Evolutionary conservation across 768 basidiomycete genomes (phyloP).

Genomic region (Hirschioporus abietinus): DNA sequence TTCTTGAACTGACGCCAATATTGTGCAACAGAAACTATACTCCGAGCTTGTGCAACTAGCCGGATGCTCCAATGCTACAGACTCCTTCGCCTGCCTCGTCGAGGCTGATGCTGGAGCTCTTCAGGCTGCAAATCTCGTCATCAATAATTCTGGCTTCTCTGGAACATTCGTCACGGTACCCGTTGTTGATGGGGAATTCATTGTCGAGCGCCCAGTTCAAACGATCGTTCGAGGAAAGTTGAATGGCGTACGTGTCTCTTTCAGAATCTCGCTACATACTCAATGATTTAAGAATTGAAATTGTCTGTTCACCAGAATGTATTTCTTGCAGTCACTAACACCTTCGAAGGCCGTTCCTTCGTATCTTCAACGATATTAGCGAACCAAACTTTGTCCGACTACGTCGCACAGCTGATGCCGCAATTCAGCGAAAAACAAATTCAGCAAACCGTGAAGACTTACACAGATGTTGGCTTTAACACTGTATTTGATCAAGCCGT

Average conservation of each 20-base stretch:
- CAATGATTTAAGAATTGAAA: not conserved
- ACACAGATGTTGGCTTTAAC: not conserved
- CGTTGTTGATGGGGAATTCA: conserved; percentile 44
- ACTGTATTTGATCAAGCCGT: not conserved
- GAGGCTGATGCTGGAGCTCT: conserved; percentile 26
- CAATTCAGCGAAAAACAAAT: not conserved
- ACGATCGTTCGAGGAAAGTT: conserved; percentile 31
- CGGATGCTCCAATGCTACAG: conserved; percentile 28
- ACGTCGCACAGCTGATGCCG: conserved; percentile 1
- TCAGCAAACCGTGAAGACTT: not conserved
- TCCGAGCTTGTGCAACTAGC: conserved; percentile 28
- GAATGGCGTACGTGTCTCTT: conserved; percentile 33
- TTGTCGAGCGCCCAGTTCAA: conserved; percentile 36
- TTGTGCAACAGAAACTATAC: conserved; percentile 25
- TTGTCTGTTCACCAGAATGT: conserved; percentile 14
- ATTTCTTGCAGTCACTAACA: conserved; percentile 23
- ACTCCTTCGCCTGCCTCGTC: conserved; percentile 38
- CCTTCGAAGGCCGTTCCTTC: conserved; percentile 28
- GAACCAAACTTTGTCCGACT: not conserved
- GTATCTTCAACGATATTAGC: conserved; percentile 7
- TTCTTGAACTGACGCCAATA: not conserved
- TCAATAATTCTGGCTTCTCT: conserved; percentile 30
- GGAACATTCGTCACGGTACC: conserved; percentile 37
- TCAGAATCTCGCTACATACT: not conserved
- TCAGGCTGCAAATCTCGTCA: conserved; percentile 27